Conservation (phyloP, 305 asterid genomes). For the Caryopteris hybrid region DNA sequence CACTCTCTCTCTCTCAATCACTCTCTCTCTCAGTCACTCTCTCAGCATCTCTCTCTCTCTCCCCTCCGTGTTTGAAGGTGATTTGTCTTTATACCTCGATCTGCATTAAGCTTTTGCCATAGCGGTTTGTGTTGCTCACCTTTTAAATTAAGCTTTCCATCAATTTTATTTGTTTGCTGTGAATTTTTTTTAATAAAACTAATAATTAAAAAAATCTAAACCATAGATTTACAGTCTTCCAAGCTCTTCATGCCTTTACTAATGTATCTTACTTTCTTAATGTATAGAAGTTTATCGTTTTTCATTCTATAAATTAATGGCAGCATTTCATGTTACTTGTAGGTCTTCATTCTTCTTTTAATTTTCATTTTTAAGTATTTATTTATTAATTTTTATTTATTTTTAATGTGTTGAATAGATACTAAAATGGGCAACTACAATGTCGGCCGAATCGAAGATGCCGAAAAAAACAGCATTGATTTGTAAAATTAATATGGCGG, state of each 20-base stretch:
- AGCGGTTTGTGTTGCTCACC: slow-evolving; percentile 10
- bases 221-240: too few species aligned
- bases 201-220: too few species aligned
- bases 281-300: too few species aligned
- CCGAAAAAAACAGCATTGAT: slow-evolving; percentile 23
- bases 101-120: slow-evolving; percentile 15
- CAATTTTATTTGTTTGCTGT: not conserved
- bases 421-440: slow-evolving; percentile 42
- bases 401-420: slow-evolving; percentile 9
- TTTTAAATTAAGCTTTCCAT: not conserved
- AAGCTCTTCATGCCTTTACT: too few species aligned
- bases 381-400: not conserved
- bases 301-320: too few species aligned
- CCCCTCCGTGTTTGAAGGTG: slow-evolving; percentile 27
- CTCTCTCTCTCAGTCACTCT: slow-evolving; percentile 20
- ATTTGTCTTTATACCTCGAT: slow-evolving; percentile 27
- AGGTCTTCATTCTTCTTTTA: not conserved
- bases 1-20: slow-evolving; percentile 34
- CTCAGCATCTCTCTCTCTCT: slow-evolving; percentile 25
- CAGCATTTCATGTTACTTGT: too few species aligned
- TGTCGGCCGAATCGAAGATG: slow-evolving; percentile 55
- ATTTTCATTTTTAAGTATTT: not conserved
- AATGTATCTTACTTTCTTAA: too few species aligned
- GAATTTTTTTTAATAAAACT: too few species aligned
- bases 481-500: slow-evolving; percentile 18